These are phyloP conservation scores for Vitis amurensis DNA, from an alignment of 164 flowering plant genomes.

Conservation along the genomic window DNA sequence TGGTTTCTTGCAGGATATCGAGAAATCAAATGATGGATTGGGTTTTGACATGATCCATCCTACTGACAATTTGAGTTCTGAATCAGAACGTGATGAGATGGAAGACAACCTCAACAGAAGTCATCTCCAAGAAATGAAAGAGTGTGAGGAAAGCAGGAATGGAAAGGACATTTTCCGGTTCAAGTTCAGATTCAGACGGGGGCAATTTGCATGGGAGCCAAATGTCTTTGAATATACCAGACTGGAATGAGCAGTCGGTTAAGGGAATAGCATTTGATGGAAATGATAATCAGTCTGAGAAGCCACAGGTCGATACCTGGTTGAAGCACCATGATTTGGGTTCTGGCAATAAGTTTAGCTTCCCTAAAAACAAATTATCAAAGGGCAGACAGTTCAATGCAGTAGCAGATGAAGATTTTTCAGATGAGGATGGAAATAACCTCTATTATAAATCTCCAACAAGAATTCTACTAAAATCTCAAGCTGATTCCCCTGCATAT, in stretches of 20 bases:
- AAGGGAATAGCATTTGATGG: constrained; percentile 19
- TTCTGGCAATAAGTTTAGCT: constrained; percentile 6
- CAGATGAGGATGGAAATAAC: constrained; percentile 2
- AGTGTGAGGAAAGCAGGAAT: constrained; percentile 6
- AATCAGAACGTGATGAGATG: constrained; percentile 26
- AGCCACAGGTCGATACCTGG: not conserved
- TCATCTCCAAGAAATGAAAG: constrained; percentile 16
- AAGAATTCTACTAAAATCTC: not conserved
- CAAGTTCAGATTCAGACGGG: constrained; percentile 31
- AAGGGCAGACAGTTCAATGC: not conserved
- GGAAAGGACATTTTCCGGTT: constrained; percentile 21
- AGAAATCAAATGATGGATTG: constrained; percentile 6
- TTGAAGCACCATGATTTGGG: constrained; percentile 5
- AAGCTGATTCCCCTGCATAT: not conserved
- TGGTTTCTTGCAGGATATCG: not conserved
- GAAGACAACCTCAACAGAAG: not conserved
- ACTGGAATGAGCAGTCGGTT: constrained; percentile 1
- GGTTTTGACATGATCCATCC: constrained; percentile 21
- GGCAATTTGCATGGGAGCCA: not conserved
- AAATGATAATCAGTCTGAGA: constrained; percentile 25
- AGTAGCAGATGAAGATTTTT: constrained; percentile 2
- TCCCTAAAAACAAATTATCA: not conserved
- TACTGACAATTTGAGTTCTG: constrained; percentile 8
- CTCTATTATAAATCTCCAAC: not conserved
- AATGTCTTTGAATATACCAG: not conserved